Conservation (phyloP, 257 asterid genomes). For the Craterostigma plantagineum region DNA sequence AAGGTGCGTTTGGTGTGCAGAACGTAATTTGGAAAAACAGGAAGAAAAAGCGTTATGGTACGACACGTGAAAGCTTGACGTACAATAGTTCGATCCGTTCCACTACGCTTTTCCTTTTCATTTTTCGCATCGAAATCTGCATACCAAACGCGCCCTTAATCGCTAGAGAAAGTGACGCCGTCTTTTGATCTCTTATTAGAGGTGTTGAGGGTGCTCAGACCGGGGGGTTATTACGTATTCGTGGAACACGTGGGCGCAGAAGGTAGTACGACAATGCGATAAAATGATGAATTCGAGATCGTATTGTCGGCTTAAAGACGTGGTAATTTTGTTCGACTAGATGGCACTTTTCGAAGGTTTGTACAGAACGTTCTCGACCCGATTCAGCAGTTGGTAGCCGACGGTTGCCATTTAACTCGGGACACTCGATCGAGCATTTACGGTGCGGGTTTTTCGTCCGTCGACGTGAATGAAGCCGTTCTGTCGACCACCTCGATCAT, state of each 20-base stretch:
- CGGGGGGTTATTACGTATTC: constrained; percentile 68
- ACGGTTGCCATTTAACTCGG: constrained; percentile 71
- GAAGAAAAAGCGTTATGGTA: too few relatives aligned
- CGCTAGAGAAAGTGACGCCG: too few relatives aligned
- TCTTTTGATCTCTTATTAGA: constrained; percentile 24
- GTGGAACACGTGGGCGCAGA: constrained; percentile 82
- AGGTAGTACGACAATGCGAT: constrained; percentile 23
- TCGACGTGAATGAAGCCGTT: constrained; percentile 27
- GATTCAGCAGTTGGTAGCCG: constrained; percentile 56
- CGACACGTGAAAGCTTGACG: too few relatives aligned
- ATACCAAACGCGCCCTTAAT: too few relatives aligned
- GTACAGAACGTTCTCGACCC: constrained; percentile 69
- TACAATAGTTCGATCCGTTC: too few relatives aligned
- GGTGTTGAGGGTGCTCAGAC: constrained; percentile 77
- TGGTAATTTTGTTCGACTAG: constrained; percentile 17
- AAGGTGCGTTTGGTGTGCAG: too few relatives aligned
- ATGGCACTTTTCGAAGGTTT: constrained; percentile 45
- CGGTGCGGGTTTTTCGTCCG: constrained; percentile 36
- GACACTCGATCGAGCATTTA: constrained; percentile 29
- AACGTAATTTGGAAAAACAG: too few relatives aligned
- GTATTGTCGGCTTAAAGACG: not conserved
- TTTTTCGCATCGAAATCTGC: too few relatives aligned
- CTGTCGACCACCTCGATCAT: constrained; percentile 39
- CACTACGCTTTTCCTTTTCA: too few relatives aligned
- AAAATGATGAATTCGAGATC: too few relatives aligned